Evolutionary conservation across 805 yeast genomes (phyloP).

Genomic region (Metschnikowia chrysomelidarum): DNA sequence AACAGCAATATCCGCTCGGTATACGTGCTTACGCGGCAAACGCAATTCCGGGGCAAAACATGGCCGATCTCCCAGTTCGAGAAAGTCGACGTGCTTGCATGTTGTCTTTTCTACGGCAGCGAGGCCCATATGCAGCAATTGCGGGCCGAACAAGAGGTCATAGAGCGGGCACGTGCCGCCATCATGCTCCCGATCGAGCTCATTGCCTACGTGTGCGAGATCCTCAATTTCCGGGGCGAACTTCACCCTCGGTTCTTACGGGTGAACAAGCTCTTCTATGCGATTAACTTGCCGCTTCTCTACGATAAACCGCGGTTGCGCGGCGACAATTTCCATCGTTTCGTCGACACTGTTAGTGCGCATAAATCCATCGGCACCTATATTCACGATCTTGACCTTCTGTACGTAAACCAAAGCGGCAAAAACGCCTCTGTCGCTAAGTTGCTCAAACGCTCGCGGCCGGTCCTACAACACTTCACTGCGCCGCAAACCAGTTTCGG

Average conservation of each 20-base stretch:
- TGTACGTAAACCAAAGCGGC: conserved; percentile 84
- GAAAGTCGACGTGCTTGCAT: conserved; percentile 46
- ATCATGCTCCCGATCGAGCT: conserved; percentile 35
- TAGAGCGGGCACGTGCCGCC: conserved; percentile 12
- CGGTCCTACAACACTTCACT: conserved; percentile 61
- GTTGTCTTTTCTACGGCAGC: conserved; percentile 29
- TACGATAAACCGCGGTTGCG: conserved; percentile 63
- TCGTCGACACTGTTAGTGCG: conserved; percentile 65
- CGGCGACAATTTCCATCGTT: conserved; percentile 65
- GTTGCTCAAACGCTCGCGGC: conserved; percentile 72
- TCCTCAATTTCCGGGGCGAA: conserved; percentile 27
- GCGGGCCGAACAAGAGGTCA: conserved; percentile 8
- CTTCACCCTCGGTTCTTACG: conserved; percentile 51
- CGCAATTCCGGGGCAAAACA: conserved; percentile 22
- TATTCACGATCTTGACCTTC: conserved; percentile 68
- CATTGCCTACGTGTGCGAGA: conserved; percentile 30
- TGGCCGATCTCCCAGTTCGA: conserved; percentile 55
- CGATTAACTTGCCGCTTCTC: conserved; percentile 57
- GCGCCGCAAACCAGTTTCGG: conserved; percentile 98
- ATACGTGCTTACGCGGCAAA: conserved; percentile 31
- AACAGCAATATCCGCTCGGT: conserved; percentile 31
- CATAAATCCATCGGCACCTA: conserved; percentile 53
- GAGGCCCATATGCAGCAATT: conserved; percentile 21
- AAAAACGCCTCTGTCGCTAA: conserved; percentile 88
- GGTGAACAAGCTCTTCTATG: conserved; percentile 61